These are phyloP conservation scores for Candida corydali DNA, from an alignment of 805 yeast genomes.

Conservation along the genomic window DNA sequence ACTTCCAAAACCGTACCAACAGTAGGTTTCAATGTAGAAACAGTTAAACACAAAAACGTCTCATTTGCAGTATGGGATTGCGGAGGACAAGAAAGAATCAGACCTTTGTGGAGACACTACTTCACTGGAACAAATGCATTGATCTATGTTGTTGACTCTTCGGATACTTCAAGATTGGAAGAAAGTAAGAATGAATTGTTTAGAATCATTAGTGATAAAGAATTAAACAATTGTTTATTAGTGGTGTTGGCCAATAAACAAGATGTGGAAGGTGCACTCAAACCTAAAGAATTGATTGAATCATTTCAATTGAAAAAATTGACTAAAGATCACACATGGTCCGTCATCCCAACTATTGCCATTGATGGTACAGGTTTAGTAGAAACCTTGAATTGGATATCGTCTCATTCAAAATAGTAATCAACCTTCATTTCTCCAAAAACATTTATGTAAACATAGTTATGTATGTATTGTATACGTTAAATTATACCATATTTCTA, in stretches of 20 bases:
- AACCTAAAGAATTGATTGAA: constrained; percentile 77
- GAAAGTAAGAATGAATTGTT: constrained; percentile 76
- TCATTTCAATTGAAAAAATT: constrained; percentile 58
- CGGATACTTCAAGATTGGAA: constrained; percentile 65
- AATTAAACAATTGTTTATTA: constrained; percentile 73
- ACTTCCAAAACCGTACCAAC: constrained; percentile 83
- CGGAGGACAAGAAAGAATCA: constrained; percentile 90
- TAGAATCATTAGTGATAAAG: constrained; percentile 77
- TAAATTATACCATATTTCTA: too few species aligned
- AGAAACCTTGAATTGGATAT: constrained; percentile 85
- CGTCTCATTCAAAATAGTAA: constrained; percentile 41
- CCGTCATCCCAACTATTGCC: constrained; percentile 88
- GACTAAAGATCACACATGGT: constrained; percentile 71
- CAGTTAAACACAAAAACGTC: constrained; percentile 75
- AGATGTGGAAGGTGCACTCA: constrained; percentile 67
- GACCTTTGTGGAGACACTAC: constrained; percentile 95
- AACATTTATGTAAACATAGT: neutral
- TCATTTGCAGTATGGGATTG: constrained; percentile 92
- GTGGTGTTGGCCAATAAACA: constrained; percentile 88
- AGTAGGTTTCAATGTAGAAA: constrained; percentile 90
- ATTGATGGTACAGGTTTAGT: constrained; percentile 85
- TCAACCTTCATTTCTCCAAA: neutral
- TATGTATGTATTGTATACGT: too few species aligned
- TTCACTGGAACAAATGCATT: constrained; percentile 90
- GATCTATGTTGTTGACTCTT: constrained; percentile 84